Conservation (phyloP, 371 early-diverging fungal species). For the Massospora cicadina region DNA sequence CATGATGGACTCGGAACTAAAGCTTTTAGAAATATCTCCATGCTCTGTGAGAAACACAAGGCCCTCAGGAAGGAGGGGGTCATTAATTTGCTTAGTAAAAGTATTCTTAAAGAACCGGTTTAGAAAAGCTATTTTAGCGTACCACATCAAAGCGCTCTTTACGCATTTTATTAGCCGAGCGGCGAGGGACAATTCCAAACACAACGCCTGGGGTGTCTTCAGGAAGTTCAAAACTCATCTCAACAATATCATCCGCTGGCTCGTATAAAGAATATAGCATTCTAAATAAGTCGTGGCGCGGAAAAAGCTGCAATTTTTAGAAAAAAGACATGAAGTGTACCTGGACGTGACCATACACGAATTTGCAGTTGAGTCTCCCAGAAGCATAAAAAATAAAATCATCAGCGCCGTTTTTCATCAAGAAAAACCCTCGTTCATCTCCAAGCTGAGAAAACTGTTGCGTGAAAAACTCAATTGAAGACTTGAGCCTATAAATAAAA, state of each 20-base stretch:
- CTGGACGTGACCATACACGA: slow-evolving; percentile 2
- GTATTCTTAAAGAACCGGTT: not conserved
- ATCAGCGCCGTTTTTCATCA: slow-evolving; percentile 10
- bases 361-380: slow-evolving; percentile 11
- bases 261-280: slow-evolving; percentile 1
- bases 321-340: slow-evolving; percentile 2
- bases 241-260: slow-evolving; percentile 7
- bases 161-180: not conserved
- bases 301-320: slow-evolving; percentile 4
- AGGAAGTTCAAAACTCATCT: slow-evolving; percentile 1
- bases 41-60: slow-evolving; percentile 5
- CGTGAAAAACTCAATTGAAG: slow-evolving; percentile 4
- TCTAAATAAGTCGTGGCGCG: slow-evolving; percentile 11
- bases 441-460: slow-evolving; percentile 10
- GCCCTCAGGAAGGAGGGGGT: not conserved
- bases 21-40: slow-evolving; percentile 3
- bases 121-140: not conserved
- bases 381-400: slow-evolving; percentile 12
- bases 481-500: slow-evolving; percentile 8
- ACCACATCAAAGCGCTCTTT: slow-evolving; percentile 12
- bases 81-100: slow-evolving; percentile 8
- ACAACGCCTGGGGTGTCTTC: not conserved
- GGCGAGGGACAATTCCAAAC: slow-evolving; percentile 3
- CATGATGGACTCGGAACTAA: not conserved
- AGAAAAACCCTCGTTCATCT: slow-evolving; percentile 10